Evolutionary conservation across 177 flowering plant species (phyloP).

Genomic region (Viscum album): DNA sequence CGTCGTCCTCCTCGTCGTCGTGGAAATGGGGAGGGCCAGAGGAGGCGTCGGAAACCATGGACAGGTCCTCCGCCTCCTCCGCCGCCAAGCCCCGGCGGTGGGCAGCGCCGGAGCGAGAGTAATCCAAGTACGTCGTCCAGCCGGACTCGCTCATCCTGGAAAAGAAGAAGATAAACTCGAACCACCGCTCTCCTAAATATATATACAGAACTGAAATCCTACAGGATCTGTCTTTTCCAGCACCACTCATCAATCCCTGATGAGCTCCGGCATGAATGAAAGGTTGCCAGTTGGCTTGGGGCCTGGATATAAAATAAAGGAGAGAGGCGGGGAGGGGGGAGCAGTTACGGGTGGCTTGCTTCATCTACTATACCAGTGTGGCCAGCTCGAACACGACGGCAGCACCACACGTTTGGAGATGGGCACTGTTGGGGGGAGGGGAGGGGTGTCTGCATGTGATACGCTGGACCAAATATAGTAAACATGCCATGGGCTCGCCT

Average conservation of each 20-base stretch:
- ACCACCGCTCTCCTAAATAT: too few species aligned
- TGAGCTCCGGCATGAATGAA: constrained; percentile 24
- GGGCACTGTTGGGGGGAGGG: too few species aligned
- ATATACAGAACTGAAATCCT: constrained; percentile 29
- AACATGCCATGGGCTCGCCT: too few species aligned
- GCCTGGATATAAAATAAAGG: neutral
- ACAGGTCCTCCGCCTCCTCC: constrained; percentile 43
- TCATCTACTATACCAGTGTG: neutral
- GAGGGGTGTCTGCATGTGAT: too few species aligned
- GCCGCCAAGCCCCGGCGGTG: constrained; percentile 14
- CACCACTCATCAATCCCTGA: constrained; percentile 16
- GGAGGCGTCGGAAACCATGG: constrained; percentile 93
- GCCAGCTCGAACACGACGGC: neutral
- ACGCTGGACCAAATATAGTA: too few species aligned
- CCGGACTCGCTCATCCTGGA: constrained; percentile 72
- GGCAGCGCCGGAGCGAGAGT: constrained; percentile 19
- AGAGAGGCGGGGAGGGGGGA: neutral
- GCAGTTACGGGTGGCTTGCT: neutral
- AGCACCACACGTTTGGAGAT: neutral
- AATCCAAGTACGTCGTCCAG: constrained; percentile 74
- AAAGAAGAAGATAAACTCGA: constrained; percentile 2
- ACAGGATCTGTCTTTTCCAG: constrained; percentile 36
- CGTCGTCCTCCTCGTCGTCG: constrained; percentile 31
- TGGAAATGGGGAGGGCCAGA: constrained; percentile 59
- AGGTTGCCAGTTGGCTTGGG: constrained; percentile 36